Evolutionary conservation across 805 yeast genomes (phyloP).

Genomic region (Pichia membranifaciens): DNA sequence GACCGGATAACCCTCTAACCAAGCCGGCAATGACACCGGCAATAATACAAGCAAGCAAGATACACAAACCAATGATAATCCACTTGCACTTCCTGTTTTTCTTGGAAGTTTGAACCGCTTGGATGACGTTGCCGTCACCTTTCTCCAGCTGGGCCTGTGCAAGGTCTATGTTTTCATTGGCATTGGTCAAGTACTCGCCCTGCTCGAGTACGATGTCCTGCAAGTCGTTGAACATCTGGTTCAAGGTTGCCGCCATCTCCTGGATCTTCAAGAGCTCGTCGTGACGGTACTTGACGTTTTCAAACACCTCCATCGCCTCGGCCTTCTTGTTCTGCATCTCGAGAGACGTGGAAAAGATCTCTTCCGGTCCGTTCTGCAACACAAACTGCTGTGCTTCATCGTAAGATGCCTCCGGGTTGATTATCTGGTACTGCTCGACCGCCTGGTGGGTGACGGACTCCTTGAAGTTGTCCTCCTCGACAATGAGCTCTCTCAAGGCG

Average conservation of each 20-base stretch:
- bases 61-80: conserved; percentile 60
- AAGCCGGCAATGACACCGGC: conserved; percentile 50
- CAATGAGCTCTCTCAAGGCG: conserved; percentile 74
- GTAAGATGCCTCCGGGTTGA: conserved; percentile 73
- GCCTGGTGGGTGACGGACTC: conserved; percentile 77
- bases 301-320: conserved; percentile 82
- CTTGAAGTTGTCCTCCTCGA: conserved; percentile 73
- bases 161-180: conserved; percentile 64
- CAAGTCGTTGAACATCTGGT: conserved; percentile 88
- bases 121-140: conserved; percentile 84
- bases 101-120: conserved; percentile 76
- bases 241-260: conserved; percentile 85
- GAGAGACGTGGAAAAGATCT: conserved; percentile 85
- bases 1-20: conserved; percentile 25
- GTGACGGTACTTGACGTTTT: conserved; percentile 89
- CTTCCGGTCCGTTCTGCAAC: conserved; percentile 74
- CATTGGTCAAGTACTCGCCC: conserved; percentile 73
- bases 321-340: conserved; percentile 52
- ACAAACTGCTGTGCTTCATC: conserved; percentile 76
- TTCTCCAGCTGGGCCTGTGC: conserved; percentile 85
- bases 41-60: conserved; percentile 39
- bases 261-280: conserved; percentile 85
- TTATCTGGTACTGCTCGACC: conserved; percentile 79
- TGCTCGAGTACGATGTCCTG: conserved; percentile 91
- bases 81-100: conserved; percentile 82